Percentiles rank a stretch among this genome's conserved stretches.
These are phyloP conservation scores for Colletotrichum chlorophyti DNA, from an alignment of 2,329 filamentous ascomycete species.

Conservation along the genomic window DNA sequence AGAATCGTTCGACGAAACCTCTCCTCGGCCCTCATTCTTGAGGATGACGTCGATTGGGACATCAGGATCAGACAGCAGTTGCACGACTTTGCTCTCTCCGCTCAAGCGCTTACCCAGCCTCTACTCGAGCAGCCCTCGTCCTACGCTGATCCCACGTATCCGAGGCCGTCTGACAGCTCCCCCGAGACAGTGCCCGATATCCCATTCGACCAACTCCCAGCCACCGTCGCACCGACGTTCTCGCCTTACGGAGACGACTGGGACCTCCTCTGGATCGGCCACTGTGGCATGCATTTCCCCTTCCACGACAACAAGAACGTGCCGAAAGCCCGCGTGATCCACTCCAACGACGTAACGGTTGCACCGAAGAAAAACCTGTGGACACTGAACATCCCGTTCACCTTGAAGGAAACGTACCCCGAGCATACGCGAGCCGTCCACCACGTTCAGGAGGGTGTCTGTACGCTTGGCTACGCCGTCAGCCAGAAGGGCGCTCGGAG, in stretches of 20 bases:
- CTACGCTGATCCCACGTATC: conserved; percentile 36
- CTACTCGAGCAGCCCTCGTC: conserved; percentile 8
- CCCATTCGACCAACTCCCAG: conserved; percentile 31
- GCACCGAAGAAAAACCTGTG: conserved; percentile 41
- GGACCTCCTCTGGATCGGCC: conserved; percentile 60
- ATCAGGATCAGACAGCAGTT: conserved; percentile 56
- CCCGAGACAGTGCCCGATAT: conserved; percentile 28
- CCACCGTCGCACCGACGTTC: conserved; percentile 27
- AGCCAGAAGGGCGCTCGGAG: conserved; percentile 50
- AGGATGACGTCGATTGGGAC: conserved; percentile 67
- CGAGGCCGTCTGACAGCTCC: conserved; percentile 15
- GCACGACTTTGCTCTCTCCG: conserved; percentile 44
- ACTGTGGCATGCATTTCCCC: conserved; percentile 49
- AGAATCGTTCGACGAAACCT: conserved; percentile 53
- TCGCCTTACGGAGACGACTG: conserved; percentile 58
- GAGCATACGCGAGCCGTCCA: conserved; percentile 53
- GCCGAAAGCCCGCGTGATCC: conserved; percentile 40
- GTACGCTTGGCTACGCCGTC: conserved; percentile 52
- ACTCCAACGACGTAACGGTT: conserved; percentile 42
- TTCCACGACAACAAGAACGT: conserved; percentile 25
- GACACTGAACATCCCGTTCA: conserved; percentile 43
- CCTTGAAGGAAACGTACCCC: conserved; percentile 42
- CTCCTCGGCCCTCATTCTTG: conserved; percentile 57
- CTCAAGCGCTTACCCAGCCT: conserved; percentile 43
- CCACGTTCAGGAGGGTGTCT: conserved; percentile 46